Base-by-base conservation (phyloP, 352 stramenopile genomes). In the Hyaloperonospora arabidopsidis region DNA sequence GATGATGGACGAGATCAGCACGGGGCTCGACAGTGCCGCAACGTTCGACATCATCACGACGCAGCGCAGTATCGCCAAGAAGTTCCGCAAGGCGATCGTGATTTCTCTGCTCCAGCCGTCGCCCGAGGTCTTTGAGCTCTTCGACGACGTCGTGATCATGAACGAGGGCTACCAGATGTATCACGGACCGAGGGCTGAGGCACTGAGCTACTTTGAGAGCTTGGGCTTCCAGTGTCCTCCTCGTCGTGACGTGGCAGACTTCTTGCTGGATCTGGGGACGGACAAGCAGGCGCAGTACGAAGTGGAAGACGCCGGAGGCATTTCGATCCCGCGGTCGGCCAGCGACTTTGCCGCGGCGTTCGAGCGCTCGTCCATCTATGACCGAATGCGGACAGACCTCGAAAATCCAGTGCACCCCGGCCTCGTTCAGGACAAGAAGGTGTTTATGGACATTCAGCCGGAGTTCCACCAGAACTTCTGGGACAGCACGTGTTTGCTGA, bases 221-320 rank as follows among this genome's bases (percentile, higher is more conserved):
- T 40, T 65, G 1, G 57, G 57, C 11, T 61, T 65, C 12, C 32
- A 54, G 17, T 25, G 52, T 17, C 75, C 63, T 18, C 56, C 60
- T 0, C 39, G 61, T 25, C 70, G 67, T 18, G 70, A 81, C 28
- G 45, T 77, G 5, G 74, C 74, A 2, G 72, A 85, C 45, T 81
- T 72, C 21, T 54, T 85, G 17, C 39, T 85, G 36, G 72, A 81
- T 52, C 44, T 85, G 6, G 70, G 65, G 0, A 81, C 67, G 1
- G 56, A 59, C 10, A 49, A 78, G 36, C 74, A 82, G 51, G 5
- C 50, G n/a, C 45, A 65, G 34, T 68, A 82, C 45, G 49, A 81
- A 40, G 21, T 63, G 7, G n/a, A n/a, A n/a, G n/a, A 22, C 40
- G n/a, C n/a, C n/a, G n/a, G n/a, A n/a, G n/a, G n/a, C n/a, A n/a